Percentiles rank a stretch among this genome's conserved stretches.
These are phyloP conservation scores for Fusarium heterosporum DNA, from an alignment of 2,329 filamentous ascomycete genomes.

Conservation along the genomic window DNA sequence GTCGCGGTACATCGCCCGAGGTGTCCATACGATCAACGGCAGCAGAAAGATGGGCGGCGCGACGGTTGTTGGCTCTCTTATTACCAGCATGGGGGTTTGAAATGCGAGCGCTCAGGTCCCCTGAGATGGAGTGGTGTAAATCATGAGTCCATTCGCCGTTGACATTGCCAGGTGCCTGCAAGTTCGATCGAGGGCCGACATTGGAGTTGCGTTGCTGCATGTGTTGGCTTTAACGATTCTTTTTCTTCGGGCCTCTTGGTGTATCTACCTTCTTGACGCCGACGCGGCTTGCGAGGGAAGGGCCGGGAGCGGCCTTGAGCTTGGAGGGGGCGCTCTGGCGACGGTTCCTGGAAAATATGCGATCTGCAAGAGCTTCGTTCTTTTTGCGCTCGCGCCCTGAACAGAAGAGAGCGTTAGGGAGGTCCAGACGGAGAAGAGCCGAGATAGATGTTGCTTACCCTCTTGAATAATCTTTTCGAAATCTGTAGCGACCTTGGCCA, in stretches of 20 bases:
- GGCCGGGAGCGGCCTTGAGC: constrained; percentile 58
- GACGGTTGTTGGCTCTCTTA: constrained; percentile 43
- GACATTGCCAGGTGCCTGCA: constrained; percentile 63
- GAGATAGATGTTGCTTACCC: constrained; percentile 51
- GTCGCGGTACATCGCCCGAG: constrained; percentile 48
- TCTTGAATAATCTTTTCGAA: constrained; percentile 68
- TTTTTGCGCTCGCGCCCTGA: constrained; percentile 75
- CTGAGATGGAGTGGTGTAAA: constrained; percentile 64
- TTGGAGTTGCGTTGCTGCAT: constrained; percentile 42
- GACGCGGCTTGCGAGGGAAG: constrained; percentile 76
- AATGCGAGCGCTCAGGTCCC: constrained; percentile 60
- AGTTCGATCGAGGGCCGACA: constrained; percentile 37
- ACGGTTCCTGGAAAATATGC: constrained; percentile 75
- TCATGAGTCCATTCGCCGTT: constrained; percentile 79
- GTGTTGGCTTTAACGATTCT: constrained; percentile 21
- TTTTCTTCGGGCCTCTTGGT: constrained; percentile 14
- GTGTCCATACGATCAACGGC: constrained; percentile 58
- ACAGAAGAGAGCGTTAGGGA: background rate
- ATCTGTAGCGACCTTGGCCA: constrained; percentile 60
- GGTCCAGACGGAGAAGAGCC: background rate
- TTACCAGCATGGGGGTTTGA: constrained; percentile 52
- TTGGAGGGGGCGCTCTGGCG: constrained; percentile 66
- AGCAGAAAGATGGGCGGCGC: constrained; percentile 56
- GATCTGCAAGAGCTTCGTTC: constrained; percentile 76
- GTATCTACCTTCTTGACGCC: constrained; percentile 75